Conservation (phyloP, 1,284 basidiomycete species). For the Schizophyllum amplum region DNA sequence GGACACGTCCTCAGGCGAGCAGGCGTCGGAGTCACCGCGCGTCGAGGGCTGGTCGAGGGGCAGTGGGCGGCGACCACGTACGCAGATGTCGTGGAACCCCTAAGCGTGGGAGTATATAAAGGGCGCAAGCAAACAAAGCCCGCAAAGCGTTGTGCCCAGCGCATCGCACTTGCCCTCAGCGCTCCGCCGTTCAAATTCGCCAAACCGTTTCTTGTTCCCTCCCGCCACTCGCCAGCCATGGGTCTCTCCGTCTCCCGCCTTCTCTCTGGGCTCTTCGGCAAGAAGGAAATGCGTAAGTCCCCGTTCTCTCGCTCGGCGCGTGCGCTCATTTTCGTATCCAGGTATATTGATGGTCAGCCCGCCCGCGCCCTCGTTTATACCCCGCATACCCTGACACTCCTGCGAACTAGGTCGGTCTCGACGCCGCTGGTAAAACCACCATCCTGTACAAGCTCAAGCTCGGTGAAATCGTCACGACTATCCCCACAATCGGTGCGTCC, state of each 20-base stretch:
- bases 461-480: conserved; percentile 98
- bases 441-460: conserved; percentile 99
- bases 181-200: not conserved
- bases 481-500: conserved; percentile 92
- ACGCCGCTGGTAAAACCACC: conserved; percentile 96
- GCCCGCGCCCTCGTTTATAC: conserved; percentile 10
- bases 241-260: conserved; percentile 82
- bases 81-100: not conserved
- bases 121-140: not conserved
- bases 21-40: not conserved
- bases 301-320: conserved; percentile 24
- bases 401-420: conserved; percentile 73
- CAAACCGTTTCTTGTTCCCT: conserved; percentile 23
- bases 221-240: conserved; percentile 45
- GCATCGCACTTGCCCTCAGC: not conserved
- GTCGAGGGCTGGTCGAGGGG: not conserved
- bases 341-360: conserved; percentile 68
- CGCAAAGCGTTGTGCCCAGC: not conserved
- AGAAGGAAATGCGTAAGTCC: conserved; percentile 97
- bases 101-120: not conserved
- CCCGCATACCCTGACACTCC: conserved; percentile 11
- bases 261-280: conserved; percentile 88
- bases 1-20: not conserved
- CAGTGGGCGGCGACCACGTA: not conserved
- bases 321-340: conserved; percentile 26